Evolutionary conservation across 1,139 yeast species (phyloP).

Genomic region (Hyphopichia buzzinii): DNA sequence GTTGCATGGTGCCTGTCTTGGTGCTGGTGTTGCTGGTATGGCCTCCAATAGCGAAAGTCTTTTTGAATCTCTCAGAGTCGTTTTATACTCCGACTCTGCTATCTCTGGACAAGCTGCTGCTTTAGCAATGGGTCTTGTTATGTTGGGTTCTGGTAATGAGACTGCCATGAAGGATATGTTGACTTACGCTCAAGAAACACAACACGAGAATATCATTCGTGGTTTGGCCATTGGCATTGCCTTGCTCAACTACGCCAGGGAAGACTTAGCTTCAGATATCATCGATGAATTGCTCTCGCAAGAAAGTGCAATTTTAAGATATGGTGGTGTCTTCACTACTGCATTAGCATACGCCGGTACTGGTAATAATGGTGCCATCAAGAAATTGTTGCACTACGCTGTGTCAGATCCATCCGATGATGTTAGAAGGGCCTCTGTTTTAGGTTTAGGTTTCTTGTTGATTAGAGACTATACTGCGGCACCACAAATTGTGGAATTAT

Average conservation of each 20-base stretch:
- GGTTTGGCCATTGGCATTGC: conserved; percentile 91
- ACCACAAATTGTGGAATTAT: conserved; percentile 89
- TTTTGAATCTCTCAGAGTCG: conserved; percentile 81
- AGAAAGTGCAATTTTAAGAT: conserved; percentile 83
- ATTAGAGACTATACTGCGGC: conserved; percentile 90
- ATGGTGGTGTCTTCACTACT: conserved; percentile 93
- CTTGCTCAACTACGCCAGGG: conserved; percentile 79
- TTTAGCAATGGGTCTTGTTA: conserved; percentile 90
- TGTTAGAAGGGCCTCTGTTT: conserved; percentile 94
- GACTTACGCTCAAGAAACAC: conserved; percentile 90
- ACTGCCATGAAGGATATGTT: conserved; percentile 78
- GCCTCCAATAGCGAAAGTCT: conserved; percentile 74
- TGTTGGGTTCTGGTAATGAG: conserved; percentile 89
- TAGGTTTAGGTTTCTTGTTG: conserved; percentile 88
- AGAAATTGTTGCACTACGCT: conserved; percentile 83
- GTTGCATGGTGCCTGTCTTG: conserved; percentile 94
- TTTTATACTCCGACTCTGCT: conserved; percentile 87
- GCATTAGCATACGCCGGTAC: conserved; percentile 98
- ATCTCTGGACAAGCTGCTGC: conserved; percentile 97
- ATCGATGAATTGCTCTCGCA: conserved; percentile 68
- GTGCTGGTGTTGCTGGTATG: conserved; percentile 97
- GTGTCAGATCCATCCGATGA: conserved; percentile 97
- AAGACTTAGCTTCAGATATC: conserved; percentile 72
- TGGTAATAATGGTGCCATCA: conserved; percentile 83
- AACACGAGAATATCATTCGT: conserved; percentile 92